Conservation (phyloP, 2,329 filamentous ascomycete species). For the Fusarium sterilihyphosum region DNA sequence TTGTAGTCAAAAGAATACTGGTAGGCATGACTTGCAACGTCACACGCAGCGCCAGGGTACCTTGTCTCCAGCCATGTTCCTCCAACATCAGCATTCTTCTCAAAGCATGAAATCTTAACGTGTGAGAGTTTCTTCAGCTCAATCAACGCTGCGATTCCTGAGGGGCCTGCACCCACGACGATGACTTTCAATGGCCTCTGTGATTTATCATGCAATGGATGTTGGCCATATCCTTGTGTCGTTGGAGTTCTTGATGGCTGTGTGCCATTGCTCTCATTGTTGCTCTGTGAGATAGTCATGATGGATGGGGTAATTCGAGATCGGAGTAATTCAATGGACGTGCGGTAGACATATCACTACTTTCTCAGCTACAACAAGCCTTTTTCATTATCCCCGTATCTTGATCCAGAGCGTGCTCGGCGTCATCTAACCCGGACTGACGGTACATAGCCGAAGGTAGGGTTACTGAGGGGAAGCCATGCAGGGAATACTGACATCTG, state of each 20-base stretch:
- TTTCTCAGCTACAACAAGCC: background rate
- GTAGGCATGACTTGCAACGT: constrained; percentile 8
- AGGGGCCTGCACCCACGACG: constrained; percentile 11
- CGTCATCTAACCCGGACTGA: background rate
- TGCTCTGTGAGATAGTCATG: background rate
- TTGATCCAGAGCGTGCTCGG: accelerated
- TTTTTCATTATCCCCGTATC: background rate
- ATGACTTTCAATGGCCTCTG: background rate
- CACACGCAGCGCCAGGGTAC: constrained; percentile 13
- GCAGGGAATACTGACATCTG: background rate
- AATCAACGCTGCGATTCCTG: constrained; percentile 4
- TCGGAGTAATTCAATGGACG: background rate
- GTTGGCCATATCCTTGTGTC: background rate
- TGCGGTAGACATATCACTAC: background rate
- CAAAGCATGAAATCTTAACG: background rate
- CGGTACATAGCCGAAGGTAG: background rate
- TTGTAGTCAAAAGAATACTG: constrained; percentile 1
- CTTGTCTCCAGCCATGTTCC: constrained; percentile 16
- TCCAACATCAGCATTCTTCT: constrained; percentile 13
- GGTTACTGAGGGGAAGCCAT: background rate
- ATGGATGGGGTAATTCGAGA: background rate
- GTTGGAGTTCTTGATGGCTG: background rate
- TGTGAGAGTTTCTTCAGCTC: background rate
- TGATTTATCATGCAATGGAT: background rate
- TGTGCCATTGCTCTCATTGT: background rate